Base-by-base conservation (phyloP, 208 protist species). In the Spongospora subterranea region DNA sequence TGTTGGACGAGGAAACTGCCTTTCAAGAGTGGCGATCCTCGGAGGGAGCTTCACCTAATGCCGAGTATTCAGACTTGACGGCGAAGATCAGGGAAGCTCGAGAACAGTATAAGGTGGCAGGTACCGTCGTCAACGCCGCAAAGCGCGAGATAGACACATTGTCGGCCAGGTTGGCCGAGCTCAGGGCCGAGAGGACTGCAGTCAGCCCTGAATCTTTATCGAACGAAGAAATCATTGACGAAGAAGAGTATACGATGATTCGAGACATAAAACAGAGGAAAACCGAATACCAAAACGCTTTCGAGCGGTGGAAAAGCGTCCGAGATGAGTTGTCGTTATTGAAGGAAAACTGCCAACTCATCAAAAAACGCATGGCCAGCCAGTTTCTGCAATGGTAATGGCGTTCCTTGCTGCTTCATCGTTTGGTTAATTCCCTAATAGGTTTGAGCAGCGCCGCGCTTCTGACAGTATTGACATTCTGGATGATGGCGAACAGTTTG, bases 211-310 rank as follows among this genome's bases (percentile, higher is more conserved):
- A 41, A 32, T 24, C 64, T 65, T n/a, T 0, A 38, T 53, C 77
- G 0, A 46, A 39, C 38, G 24, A 11, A 45, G 0, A 45, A 46
- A 91, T 91, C 50, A 91, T 94, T 43, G 94, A 95, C 76, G 92
- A 93, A 77, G 93, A 95, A 82, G 92, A 91, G 54, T 91, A 91
- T 65, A 64, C 77, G 39, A 38, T 95, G 66, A 90, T 94, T 76
- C 71, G 92, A 38, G 88, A 64, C 0, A 90, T 94, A 32, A 89
- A 89, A 45, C 92, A 94, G 46, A 65, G 38, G 35, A 94, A 94
- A 76, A 40, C 65, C 35, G 53, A 45, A 40, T 95, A 95, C 90
- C 20, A 77, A 0, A 60, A 95, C 38, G 50, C 90, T 17, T 92
- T 91, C 76, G 93, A 93, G 66, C 17, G n/a, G 35, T 82, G 71